Percentiles rank a stretch among this genome's conserved stretches.
Conservation (phyloP, 208 protist genomes). For the Acanthamoeba royreba region DNA sequence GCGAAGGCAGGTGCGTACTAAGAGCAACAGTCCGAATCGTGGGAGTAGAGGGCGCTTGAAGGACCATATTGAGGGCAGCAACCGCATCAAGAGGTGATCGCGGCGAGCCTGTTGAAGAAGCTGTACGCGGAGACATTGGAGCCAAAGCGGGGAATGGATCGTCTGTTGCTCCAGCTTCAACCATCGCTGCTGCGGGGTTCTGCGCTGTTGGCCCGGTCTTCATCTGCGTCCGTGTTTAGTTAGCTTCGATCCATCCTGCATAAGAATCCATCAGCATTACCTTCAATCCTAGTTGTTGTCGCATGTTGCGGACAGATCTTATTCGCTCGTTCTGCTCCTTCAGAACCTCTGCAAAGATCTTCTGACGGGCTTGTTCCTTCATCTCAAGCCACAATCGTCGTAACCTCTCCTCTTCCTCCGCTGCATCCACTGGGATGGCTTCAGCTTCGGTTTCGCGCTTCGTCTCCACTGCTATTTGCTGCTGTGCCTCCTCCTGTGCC, state of each 20-base stretch:
- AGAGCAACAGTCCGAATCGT: background rate
- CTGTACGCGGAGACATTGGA: no score
- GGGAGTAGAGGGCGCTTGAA: background rate
- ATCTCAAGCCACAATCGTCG: background rate
- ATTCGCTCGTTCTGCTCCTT: background rate
- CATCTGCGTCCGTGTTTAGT: no score
- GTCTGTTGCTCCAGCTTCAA: no score
- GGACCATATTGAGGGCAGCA: background rate
- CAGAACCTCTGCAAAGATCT: background rate
- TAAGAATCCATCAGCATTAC: background rate
- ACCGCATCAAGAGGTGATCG: background rate
- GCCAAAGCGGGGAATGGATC: no score
- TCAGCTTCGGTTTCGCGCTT: background rate
- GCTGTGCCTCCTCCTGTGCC: background rate
- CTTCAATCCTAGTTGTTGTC: background rate
- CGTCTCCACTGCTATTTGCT: background rate
- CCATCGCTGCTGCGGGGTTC: no score
- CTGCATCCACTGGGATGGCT: background rate
- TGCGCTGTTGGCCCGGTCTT: no score
- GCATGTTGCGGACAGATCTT: background rate
- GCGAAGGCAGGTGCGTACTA: background rate
- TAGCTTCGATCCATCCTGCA: no score
- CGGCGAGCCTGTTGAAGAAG: no score
- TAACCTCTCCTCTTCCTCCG: background rate
- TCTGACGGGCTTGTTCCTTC: background rate